Conservation (phyloP, 371 early-diverging fungal genomes). For the Entomophthora muscae region DNA sequence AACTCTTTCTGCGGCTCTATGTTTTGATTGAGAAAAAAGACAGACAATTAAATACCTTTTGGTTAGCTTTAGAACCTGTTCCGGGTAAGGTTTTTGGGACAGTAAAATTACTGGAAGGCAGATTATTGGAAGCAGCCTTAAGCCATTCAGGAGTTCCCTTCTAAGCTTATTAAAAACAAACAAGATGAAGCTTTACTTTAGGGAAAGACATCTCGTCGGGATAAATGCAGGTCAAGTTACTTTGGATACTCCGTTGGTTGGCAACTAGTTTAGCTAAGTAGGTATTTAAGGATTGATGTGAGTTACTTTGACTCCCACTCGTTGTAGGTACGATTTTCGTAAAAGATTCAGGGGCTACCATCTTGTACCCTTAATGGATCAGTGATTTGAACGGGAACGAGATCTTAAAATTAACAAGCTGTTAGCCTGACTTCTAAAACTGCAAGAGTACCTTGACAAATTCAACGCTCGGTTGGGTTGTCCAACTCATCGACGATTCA, state of each 20-base stretch:
- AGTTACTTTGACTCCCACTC: background rate
- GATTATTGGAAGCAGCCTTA: background rate
- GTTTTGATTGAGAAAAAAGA: background rate
- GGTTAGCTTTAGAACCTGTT: background rate
- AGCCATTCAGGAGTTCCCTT: background rate
- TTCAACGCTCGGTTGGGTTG: no score
- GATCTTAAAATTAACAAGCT: no score
- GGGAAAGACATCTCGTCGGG: background rate
- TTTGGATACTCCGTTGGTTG: background rate
- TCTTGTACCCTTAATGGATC: no score
- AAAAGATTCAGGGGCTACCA: background rate
- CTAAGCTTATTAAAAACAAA: background rate
- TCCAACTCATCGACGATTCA: no score
- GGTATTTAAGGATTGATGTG: background rate
- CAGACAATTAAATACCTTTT: background rate
- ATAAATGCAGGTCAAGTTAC: background rate
- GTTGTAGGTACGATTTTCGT: background rate
- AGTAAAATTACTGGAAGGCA: background rate
- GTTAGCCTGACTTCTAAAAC: no score
- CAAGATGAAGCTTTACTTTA: background rate
- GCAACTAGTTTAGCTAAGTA: background rate
- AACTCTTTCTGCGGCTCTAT: background rate
- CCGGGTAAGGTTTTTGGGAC: background rate
- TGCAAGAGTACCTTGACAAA: no score
- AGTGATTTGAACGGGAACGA: no score